phyloP scores from a whole-genome alignment of 225 moss, liverwort and hornwort genomes.

The Takakia lepidozioides region DNA sequence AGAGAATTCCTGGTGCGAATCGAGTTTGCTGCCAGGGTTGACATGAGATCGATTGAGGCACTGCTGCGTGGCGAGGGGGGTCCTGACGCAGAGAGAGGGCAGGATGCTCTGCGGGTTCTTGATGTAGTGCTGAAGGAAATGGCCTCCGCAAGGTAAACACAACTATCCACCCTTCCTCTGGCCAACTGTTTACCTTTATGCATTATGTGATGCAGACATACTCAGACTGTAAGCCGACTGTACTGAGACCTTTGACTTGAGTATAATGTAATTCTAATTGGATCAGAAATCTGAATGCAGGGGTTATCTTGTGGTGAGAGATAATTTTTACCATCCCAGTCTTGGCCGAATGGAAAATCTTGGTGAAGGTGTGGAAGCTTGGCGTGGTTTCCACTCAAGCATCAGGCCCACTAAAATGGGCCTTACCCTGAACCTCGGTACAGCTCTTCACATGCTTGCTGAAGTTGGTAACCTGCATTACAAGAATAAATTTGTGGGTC shows the following conservation, averaged over 20 bases:
- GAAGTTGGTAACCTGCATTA: too few relatives aligned
- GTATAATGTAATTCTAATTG: too few relatives aligned
- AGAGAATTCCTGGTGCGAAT: conserved; percentile 66
- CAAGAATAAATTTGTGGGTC: too few relatives aligned
- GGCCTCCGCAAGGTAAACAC: conserved; percentile 50
- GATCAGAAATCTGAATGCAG: too few relatives aligned
- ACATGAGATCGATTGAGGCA: conserved; percentile 65
- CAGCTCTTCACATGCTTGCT: too few relatives aligned
- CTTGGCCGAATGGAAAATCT: conserved; percentile 55
- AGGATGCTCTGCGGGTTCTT: conserved; percentile 78
- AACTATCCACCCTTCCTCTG: too few relatives aligned
- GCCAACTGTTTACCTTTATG: too few relatives aligned
- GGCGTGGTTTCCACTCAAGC: conserved; percentile 85
- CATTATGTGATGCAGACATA: too few relatives aligned
- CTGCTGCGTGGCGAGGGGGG: conserved; percentile 46
- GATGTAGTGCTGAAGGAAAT: conserved; percentile 83
- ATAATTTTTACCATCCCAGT: conserved; percentile 70
- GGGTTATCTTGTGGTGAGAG: conserved; percentile 72
- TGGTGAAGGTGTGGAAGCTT: conserved; percentile 85
- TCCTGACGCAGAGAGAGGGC: conserved; percentile 40
- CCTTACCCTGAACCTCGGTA: conserved; percentile 83
- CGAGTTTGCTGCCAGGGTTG: conserved; percentile 62
- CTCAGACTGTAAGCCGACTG: too few relatives aligned
- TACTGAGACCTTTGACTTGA: too few relatives aligned
- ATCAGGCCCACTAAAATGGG: conserved; percentile 69